Conservation (phyloP, 192 early-diverging fungal genomes). For the Tieghemiomyces parasiticus region DNA sequence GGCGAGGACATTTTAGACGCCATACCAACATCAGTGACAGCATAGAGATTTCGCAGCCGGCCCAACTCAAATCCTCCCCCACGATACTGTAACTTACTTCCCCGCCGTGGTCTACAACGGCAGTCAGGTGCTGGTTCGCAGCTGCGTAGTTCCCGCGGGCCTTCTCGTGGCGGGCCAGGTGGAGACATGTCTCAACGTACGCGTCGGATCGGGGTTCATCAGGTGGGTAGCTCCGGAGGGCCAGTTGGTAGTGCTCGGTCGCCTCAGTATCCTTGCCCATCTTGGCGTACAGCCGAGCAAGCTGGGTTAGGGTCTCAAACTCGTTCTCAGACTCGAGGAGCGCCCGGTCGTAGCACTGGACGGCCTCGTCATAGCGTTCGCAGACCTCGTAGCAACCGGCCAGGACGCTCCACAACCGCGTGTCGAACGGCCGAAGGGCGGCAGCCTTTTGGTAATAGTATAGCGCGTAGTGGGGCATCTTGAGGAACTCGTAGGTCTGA, state of each 20-base stretch:
- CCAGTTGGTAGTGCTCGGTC: slow-evolving; percentile 39
- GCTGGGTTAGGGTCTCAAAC: slow-evolving; percentile 30
- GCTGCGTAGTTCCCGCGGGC: too few relatives aligned
- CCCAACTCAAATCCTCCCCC: too few relatives aligned
- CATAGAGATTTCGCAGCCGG: too few relatives aligned
- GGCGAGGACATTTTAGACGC: too few relatives aligned
- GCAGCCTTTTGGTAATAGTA: slow-evolving; percentile 69
- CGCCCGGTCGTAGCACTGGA: slow-evolving; percentile 61
- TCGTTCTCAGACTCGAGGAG: slow-evolving; percentile 46
- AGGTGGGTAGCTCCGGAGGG: slow-evolving; percentile 15
- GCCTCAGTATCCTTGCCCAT: slow-evolving; percentile 33
- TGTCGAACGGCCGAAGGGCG: slow-evolving; percentile 59
- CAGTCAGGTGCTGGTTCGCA: too few relatives aligned
- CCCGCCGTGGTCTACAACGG: too few relatives aligned
- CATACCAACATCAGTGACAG: too few relatives aligned
- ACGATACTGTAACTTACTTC: too few relatives aligned
- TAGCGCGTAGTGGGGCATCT: slow-evolving; percentile 65
- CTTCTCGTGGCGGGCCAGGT: too few relatives aligned
- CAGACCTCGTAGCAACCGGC: slow-evolving; percentile 53
- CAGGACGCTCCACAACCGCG: slow-evolving; percentile 75
- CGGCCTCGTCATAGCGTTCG: slow-evolving; percentile 35
- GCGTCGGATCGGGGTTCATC: slow-evolving; percentile 19
- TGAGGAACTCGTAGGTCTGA: slow-evolving; percentile 74
- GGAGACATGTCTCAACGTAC: too few relatives aligned
- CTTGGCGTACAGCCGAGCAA: slow-evolving; percentile 44